Evolutionary conservation across 2,329 filamentous ascomycete genomes (phyloP), one percentile per base, ranked within the genome.

Genomic region (Fusarium setosum): DNA sequence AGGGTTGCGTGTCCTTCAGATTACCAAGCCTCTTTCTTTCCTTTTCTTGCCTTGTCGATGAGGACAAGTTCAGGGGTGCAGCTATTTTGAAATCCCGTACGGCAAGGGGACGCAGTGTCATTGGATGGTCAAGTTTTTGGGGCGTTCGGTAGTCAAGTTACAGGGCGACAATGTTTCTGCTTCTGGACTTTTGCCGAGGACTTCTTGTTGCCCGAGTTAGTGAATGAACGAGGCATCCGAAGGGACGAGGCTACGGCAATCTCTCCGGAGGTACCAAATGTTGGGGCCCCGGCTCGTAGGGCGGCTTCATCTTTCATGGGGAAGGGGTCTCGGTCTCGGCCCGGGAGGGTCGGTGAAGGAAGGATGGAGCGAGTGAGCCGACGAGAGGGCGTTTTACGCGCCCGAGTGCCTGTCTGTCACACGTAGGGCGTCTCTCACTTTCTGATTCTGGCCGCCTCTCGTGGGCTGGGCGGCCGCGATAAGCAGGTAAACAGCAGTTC

Each of bases 331-430:
- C 49, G 42, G 57, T 65, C 59, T 67, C 63, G 56, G 64, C 47
- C 64, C 59, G 64, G 59, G 56, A 64, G 49, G 55, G 59, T 67
- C 63, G 63, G 63, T 67, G 59, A 67, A 67, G 63, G 45, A 21
- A 34, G 26, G 34, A 17, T 7, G 26, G 26, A 31, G 41, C 23
- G 24, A 18, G 57, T n/a, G n/a, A n/a, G n/a, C n/a, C n/a, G n/a
- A n/a, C n/a, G n/a, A n/a, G n/a, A n/a, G n/a, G n/a, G 35, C 42
- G 48, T 59, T 56, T 64, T 41, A 58, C 61, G 52, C 63, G 35
- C n/a, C n/a, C n/a, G 50, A 34, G 40, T 26, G 51, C 9, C 9
- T 9, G 26, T 29, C 9, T 29, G 26, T 54, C 26, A 15, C 29
- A 45, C 50, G 41, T 35, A 63, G 59, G 38, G 21, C 59, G 17